phyloP scores from a whole-genome alignment of 495 filamentous ascomycete genomes.

The Podospora tetraspora region DNA sequence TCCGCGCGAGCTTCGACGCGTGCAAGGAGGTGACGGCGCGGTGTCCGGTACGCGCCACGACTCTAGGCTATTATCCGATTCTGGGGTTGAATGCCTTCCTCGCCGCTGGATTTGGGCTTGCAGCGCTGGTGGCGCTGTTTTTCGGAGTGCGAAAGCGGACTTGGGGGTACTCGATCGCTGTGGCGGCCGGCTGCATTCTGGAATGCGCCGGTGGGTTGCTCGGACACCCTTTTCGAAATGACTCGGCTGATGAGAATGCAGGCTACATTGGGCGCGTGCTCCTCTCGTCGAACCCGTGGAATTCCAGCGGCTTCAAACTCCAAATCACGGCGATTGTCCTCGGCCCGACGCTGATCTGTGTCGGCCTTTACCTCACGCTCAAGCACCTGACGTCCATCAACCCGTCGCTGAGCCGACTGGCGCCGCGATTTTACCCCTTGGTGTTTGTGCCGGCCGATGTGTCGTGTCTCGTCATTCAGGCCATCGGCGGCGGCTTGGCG shows the following conservation, averaged over 20 bases:
- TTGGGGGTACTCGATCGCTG: constrained; percentile 55
- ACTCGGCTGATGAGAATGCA: constrained; percentile 4
- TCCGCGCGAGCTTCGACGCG: constrained; percentile 27
- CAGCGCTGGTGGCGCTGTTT: constrained; percentile 41
- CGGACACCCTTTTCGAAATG: neutral
- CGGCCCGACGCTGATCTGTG: constrained; percentile 60
- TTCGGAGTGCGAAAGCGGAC: constrained; percentile 56
- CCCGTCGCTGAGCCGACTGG: constrained; percentile 49
- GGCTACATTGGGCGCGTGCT: constrained; percentile 60
- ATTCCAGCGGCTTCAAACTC: constrained; percentile 52
- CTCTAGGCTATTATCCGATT: constrained; percentile 64
- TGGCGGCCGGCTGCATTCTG: constrained; percentile 44
- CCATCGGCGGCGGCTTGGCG: constrained; percentile 59
- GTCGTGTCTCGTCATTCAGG: constrained; percentile 59
- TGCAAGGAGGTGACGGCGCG: constrained; percentile 44
- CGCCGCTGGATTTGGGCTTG: constrained; percentile 50
- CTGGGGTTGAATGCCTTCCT: constrained; percentile 59
- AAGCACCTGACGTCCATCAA: constrained; percentile 55
- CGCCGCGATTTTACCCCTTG: constrained; percentile 55
- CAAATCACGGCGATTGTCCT: constrained; percentile 66
- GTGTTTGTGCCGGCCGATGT: constrained; percentile 64
- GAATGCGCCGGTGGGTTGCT: constrained; percentile 32
- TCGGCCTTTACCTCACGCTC: constrained; percentile 61
- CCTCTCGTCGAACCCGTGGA: constrained; percentile 58
- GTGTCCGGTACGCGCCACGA: constrained; percentile 57